A percentile compares a stretch with the other conserved stretches of the same genome.
phyloP scores from a whole-genome alignment of 2,329 filamentous ascomycete species.

The Epichloe uncinata region DNA sequence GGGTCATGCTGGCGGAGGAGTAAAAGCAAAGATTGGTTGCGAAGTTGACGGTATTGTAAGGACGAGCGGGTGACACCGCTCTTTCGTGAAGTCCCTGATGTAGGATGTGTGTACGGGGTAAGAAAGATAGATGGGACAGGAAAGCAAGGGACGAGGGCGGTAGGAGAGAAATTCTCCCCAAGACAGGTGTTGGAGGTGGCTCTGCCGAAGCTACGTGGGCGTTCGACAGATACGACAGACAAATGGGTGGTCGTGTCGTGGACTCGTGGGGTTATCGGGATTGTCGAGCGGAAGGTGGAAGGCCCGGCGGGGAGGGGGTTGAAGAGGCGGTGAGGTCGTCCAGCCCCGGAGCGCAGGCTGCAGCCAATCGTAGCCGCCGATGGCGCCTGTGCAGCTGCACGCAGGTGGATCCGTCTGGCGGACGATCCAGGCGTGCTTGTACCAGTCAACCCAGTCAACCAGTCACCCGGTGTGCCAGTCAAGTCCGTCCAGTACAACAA shows the following conservation, averaged over 20 bases:
- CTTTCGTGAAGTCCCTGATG: slow-evolving; percentile 24
- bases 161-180: neutral
- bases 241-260: neutral
- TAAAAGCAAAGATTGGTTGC: slow-evolving; percentile 18
- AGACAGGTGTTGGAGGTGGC: slow-evolving; percentile 5
- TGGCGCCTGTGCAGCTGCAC: slow-evolving; percentile 18
- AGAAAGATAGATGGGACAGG: neutral
- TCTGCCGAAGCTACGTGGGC: slow-evolving; percentile 1
- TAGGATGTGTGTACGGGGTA: slow-evolving; percentile 16
- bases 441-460: no score
- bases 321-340: slow-evolving; percentile 26
- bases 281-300: slow-evolving; percentile 6
- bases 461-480: no score
- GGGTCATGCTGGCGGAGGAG: slow-evolving; percentile 34
- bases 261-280: slow-evolving; percentile 1
- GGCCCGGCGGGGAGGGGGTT: slow-evolving; percentile 11
- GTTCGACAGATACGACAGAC: slow-evolving; percentile 1
- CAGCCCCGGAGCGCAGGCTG: slow-evolving; percentile 19
- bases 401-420: slow-evolving; percentile 11
- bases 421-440: slow-evolving; percentile 13
- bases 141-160: slow-evolving; percentile 1
- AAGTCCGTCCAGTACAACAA: neutral
- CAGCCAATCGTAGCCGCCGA: slow-evolving; percentile 22
- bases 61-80: slow-evolving; percentile 29
- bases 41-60: slow-evolving; percentile 23